Percentiles rank a stretch among this genome's conserved stretches.
phyloP scores from a whole-genome alignment of 345 rosid genomes.

The Euphorbia peplus region DNA sequence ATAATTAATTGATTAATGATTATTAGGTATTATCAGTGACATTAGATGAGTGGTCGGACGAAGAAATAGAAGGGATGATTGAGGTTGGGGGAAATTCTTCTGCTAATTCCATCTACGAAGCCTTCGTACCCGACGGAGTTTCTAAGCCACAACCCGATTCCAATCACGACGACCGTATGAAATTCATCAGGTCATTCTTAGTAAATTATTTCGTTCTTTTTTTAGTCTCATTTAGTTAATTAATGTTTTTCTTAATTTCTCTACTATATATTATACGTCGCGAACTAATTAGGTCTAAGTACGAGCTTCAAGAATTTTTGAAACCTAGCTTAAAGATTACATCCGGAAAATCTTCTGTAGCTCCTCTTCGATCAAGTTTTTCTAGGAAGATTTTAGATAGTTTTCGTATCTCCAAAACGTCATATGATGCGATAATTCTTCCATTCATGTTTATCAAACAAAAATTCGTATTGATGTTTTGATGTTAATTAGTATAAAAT shows the following conservation, averaged over 20 bases:
- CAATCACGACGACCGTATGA: constrained; percentile 66
- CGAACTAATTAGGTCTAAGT: constrained; percentile 84
- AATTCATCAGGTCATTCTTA: constrained; percentile 65
- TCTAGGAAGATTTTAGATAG: constrained; percentile 64
- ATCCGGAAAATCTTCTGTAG: constrained; percentile 43
- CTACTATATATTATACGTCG: no score
- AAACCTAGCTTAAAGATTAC: constrained; percentile 86
- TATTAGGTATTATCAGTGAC: constrained; percentile 87
- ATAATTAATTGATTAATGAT: no score
- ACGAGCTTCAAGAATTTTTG: constrained; percentile 88
- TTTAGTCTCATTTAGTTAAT: no score
- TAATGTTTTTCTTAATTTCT: no score
- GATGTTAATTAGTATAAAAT: no score
- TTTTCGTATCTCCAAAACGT: constrained; percentile 51
- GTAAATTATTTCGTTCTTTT: constrained; percentile 25
- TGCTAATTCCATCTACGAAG: constrained; percentile 89
- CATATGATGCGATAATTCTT: constrained; percentile 59
- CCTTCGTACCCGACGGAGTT: constrained; percentile 70
- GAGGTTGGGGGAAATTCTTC: constrained; percentile 94
- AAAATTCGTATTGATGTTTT: no score
- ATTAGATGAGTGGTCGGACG: constrained; percentile 95
- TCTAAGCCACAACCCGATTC: constrained; percentile 83
- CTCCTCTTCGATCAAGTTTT: constrained; percentile 48
- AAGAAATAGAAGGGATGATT: constrained; percentile 80
- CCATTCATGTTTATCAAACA: no score